Evolutionary conservation across 2,329 filamentous ascomycete genomes (phyloP).

Genomic region (Metarhizium humberi): DNA sequence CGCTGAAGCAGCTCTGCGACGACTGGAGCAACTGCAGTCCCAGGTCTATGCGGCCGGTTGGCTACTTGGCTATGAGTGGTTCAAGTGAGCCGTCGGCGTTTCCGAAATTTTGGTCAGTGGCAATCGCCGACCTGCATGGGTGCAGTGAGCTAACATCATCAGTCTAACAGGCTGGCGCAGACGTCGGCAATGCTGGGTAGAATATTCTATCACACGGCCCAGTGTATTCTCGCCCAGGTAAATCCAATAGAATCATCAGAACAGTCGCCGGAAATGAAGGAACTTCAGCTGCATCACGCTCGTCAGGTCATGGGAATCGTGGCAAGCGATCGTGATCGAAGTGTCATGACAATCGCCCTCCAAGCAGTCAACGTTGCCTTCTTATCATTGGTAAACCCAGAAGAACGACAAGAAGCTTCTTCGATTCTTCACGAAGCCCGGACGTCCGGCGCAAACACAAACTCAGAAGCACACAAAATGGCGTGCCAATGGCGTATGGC

Average conservation of each 20-base stretch:
- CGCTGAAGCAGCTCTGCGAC: slow-evolving; percentile 72
- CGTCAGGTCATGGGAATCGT: slow-evolving; percentile 84
- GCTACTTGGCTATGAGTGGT: slow-evolving; percentile 61
- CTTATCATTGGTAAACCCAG: slow-evolving; percentile 55
- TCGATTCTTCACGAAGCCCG: slow-evolving; percentile 50
- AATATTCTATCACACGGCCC: slow-evolving; percentile 81
- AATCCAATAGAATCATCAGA: slow-evolving; percentile 59
- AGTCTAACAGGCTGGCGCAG: not conserved
- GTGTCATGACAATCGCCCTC: slow-evolving; percentile 69
- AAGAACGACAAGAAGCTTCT: slow-evolving; percentile 75
- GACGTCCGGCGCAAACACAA: not conserved
- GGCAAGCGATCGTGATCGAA: slow-evolving; percentile 72
- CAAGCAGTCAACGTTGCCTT: slow-evolving; percentile 72
- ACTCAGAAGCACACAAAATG: not conserved
- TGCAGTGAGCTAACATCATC: not conserved
- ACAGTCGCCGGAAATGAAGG: slow-evolving; percentile 56
- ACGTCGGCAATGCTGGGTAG: slow-evolving; percentile 61
- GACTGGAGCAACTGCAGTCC: slow-evolving; percentile 73
- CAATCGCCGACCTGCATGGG: not conserved
- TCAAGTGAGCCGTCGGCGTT: slow-evolving; percentile 65
- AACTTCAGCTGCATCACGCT: slow-evolving; percentile 63
- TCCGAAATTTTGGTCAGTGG: slow-evolving; percentile 70
- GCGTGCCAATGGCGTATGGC: not conserved
- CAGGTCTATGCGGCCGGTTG: slow-evolving; percentile 78
- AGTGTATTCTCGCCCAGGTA: slow-evolving; percentile 70